A percentile compares a stretch with the other conserved stretches of the same genome.
Evolutionary conservation across 2,329 filamentous ascomycete species (phyloP).

Genomic region (Aspergillus novoparasiticus): DNA sequence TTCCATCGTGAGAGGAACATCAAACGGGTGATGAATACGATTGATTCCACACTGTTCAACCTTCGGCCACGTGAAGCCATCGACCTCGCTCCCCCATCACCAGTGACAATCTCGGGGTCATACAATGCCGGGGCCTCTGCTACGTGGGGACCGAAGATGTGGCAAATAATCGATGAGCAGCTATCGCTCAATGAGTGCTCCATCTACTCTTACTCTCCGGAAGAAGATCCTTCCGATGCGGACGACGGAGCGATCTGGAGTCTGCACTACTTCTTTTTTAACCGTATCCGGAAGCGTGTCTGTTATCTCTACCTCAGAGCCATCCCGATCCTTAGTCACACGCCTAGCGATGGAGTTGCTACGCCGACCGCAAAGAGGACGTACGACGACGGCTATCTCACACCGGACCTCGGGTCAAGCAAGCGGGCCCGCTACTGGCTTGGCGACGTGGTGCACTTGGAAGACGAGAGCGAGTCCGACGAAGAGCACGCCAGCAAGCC

Average conservation of each 20-base stretch:
- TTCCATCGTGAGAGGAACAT: conserved; percentile 84
- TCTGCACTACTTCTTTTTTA: conserved; percentile 97
- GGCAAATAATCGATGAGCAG: conserved; percentile 89
- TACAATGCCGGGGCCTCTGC: conserved; percentile 57
- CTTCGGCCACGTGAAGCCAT: conserved; percentile 66
- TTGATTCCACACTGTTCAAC: conserved; percentile 86
- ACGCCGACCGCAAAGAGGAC: conserved; percentile 49
- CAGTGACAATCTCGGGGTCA: conserved; percentile 47
- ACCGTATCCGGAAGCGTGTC: conserved; percentile 86
- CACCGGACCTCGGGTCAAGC: conserved; percentile 60
- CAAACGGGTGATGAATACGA: conserved; percentile 77
- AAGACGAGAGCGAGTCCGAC: conserved; percentile 46
- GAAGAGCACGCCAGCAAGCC: conserved; percentile 32
- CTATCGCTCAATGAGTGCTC: conserved; percentile 90
- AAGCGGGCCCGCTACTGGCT: conserved; percentile 92
- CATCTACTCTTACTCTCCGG: conserved; percentile 85
- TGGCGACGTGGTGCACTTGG: conserved; percentile 61
- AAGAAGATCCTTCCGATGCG: conserved; percentile 88
- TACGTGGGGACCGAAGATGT: conserved; percentile 86
- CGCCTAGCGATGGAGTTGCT: conserved; percentile 56
- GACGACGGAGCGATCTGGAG: conserved; percentile 95
- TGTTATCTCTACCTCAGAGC: conserved; percentile 91
- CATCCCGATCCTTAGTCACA: conserved; percentile 70
- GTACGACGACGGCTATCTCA: conserved; percentile 53
- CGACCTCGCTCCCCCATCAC: conserved; percentile 44